Evolutionary conservation across 371 early-diverging fungal genomes (phyloP).

Genomic region (Rhizopus arrhizus): DNA sequence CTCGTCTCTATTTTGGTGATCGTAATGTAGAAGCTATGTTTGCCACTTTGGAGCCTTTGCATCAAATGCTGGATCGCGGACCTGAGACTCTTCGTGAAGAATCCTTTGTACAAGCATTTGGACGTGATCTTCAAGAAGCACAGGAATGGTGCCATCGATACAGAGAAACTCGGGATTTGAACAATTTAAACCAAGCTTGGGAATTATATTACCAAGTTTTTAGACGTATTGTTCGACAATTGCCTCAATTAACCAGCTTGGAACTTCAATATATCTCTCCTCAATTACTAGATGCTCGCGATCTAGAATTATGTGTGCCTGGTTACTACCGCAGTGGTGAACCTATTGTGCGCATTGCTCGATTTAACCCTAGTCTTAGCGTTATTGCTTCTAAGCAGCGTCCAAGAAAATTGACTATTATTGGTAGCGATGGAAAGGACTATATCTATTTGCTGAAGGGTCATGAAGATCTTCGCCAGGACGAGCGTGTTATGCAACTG

Average conservation of each 20-base stretch:
- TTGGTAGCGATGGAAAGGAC: conserved; percentile 88
- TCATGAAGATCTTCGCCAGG: conserved; percentile 97
- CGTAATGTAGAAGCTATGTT: conserved; percentile 92
- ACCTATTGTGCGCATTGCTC: conserved; percentile 84
- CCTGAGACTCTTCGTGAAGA: conserved; percentile 95
- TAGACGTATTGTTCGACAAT: conserved; percentile 79
- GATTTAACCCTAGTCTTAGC: conserved; percentile 80
- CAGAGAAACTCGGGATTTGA: conserved; percentile 73
- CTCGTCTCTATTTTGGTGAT: conserved; percentile 84
- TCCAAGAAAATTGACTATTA: conserved; percentile 84
- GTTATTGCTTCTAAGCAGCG: conserved; percentile 95
- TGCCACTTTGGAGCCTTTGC: conserved; percentile 84
- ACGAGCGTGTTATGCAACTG: conserved; percentile 98
- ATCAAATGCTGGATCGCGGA: conserved; percentile 87
- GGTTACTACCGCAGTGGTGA: conserved; percentile 91
- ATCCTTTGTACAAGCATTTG: conserved; percentile 93
- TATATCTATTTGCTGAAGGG: conserved; percentile 96
- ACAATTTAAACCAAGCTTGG: conserved; percentile 94
- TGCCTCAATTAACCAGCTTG: conserved; percentile 82
- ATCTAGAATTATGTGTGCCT: conserved; percentile 92
- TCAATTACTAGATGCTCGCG: conserved; percentile 79
- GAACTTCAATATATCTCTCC: conserved; percentile 94
- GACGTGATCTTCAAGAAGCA: conserved; percentile 91
- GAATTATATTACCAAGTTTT: conserved; percentile 93
- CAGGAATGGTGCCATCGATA: conserved; percentile 88